phyloP scores from a whole-genome alignment of 1,284 basidiomycete species.

The Phlebopus sp. region DNA sequence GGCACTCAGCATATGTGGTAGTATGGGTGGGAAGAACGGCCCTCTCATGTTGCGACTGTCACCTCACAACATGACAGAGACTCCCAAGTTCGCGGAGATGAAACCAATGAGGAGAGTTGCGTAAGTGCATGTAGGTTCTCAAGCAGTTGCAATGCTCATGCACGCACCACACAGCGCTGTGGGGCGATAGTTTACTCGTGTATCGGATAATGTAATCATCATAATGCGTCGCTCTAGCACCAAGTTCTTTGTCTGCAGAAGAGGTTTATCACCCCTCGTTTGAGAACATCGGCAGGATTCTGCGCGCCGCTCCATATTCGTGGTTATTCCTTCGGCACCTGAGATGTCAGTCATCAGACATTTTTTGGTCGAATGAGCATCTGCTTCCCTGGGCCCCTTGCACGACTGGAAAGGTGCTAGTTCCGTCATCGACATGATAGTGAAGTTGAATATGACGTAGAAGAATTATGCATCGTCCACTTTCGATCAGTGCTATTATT shows the following conservation, averaged over 20 bases:
- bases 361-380: no score
- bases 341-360: no score
- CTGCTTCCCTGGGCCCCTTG: no score
- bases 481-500: no score
- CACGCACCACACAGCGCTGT: constrained; percentile 19
- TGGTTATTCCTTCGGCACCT: no score
- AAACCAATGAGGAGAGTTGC: constrained; percentile 17
- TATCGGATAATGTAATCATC: background rate
- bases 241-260: constrained; percentile 1
- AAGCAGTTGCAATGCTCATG: background rate
- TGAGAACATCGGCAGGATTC: no score
- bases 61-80: background rate
- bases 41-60: constrained; percentile 11
- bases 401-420: no score
- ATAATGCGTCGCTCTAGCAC: constrained; percentile 7
- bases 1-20: constrained; percentile 29
- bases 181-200: constrained; percentile 11
- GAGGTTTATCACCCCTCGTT: no score
- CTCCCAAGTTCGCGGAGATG: constrained; percentile 7
- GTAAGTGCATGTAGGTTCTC: constrained; percentile 17
- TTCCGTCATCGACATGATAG: no score
- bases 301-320: constrained; percentile 1
- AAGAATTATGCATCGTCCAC: no score
- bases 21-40: constrained; percentile 32
- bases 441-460: no score